Evolutionary conservation across 768 basidiomycete species (phyloP).

Genomic region (Collybia nuda): DNA sequence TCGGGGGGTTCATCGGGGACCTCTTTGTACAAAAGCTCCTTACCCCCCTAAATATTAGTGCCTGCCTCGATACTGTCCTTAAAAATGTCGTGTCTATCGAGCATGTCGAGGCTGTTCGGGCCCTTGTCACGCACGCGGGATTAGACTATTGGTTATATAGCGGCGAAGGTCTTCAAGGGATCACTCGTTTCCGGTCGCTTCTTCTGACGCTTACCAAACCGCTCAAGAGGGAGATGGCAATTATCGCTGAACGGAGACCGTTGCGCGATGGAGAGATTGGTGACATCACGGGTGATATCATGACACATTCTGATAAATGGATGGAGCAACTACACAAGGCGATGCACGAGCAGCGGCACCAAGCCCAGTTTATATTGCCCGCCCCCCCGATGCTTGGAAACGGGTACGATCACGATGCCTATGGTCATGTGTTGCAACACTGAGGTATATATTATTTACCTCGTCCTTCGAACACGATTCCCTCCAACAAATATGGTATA

Average conservation of each 20-base stretch:
- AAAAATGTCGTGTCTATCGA: slow-evolving; percentile 16
- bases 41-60: slow-evolving; percentile 11
- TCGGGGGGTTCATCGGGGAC: slow-evolving; percentile 11
- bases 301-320: slow-evolving; percentile 1
- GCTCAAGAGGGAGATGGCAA: slow-evolving; percentile 2
- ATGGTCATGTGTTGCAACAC: background rate
- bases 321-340: background rate
- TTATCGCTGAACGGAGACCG: background rate
- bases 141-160: slow-evolving; percentile 13
- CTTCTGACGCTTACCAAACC: background rate
- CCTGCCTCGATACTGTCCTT: slow-evolving; percentile 10
- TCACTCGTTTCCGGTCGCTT: background rate
- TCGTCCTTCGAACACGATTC: too few species aligned
- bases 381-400: too few species aligned
- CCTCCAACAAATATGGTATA: too few species aligned
- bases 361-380: background rate
- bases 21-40: slow-evolving; percentile 10
- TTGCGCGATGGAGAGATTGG: background rate
- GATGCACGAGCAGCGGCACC: background rate
- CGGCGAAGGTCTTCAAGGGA: slow-evolving; percentile 9
- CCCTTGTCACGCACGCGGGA: slow-evolving; percentile 11
- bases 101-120: slow-evolving; percentile 14
- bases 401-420: background rate
- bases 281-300: background rate
- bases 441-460: too few species aligned